phyloP scores from a whole-genome alignment of 2,329 filamentous ascomycete species.

The Aspergillus terreus region DNA sequence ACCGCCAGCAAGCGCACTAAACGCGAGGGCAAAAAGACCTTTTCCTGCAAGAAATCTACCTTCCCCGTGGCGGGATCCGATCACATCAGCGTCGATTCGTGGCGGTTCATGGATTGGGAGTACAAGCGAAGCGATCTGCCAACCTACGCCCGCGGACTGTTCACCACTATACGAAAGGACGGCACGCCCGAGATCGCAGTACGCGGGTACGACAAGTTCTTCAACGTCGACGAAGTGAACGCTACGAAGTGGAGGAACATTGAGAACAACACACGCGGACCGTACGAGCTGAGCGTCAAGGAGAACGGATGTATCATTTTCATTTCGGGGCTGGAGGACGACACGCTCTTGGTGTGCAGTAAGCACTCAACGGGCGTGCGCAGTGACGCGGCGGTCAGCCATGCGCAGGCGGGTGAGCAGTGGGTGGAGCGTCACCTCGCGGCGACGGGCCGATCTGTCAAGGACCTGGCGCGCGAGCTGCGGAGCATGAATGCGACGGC shows the following conservation, averaged over 20 bases:
- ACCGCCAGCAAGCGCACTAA: constrained; percentile 45
- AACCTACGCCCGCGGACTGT: constrained; percentile 88
- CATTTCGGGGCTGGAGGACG: constrained; percentile 85
- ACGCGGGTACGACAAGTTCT: constrained; percentile 98
- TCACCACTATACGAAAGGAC: constrained; percentile 69
- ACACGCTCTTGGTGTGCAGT: constrained; percentile 90
- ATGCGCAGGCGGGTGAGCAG: constrained; percentile 76
- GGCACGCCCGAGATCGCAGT: constrained; percentile 73
- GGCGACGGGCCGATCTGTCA: constrained; percentile 70
- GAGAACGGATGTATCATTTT: constrained; percentile 99
- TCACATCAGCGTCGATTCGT: constrained; percentile 74
- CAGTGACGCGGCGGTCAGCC: constrained; percentile 68
- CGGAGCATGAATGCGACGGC: constrained; percentile 83
- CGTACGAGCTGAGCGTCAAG: constrained; percentile 94
- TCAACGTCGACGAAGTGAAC: constrained; percentile 80
- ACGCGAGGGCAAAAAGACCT: constrained; percentile 51
- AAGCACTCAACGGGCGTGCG: constrained; percentile 91
- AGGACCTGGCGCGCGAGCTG: constrained; percentile 73
- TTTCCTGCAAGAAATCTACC: constrained; percentile 75
- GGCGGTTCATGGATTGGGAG: constrained; percentile 92
- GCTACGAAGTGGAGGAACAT: constrained; percentile 83
- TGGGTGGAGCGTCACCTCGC: constrained; percentile 79
- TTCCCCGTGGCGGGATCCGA: constrained; percentile 66
- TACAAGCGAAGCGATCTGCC: constrained; percentile 86
- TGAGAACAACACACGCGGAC: constrained; percentile 69